phyloP scores from a whole-genome alignment of 1,284 basidiomycete species.

The Fomitopsis pinicola region DNA sequence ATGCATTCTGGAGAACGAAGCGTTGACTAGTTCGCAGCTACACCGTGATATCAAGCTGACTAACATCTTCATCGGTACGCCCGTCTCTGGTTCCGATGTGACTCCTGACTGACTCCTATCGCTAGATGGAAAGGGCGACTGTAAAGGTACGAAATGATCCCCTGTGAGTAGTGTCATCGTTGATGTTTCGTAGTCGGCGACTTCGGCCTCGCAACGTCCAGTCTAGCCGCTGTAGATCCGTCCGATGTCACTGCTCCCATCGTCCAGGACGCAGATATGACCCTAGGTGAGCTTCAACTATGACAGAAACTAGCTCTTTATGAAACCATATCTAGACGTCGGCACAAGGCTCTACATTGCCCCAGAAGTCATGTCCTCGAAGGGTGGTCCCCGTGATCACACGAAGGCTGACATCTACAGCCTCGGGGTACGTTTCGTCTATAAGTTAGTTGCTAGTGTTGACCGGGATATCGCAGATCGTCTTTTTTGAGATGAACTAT shows the following conservation, averaged over 20 bases:
- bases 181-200: conserved; percentile 63
- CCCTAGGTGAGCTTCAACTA: conserved; percentile 48
- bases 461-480: conserved; percentile 50
- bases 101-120: background rate
- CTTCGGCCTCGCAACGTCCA: conserved; percentile 89
- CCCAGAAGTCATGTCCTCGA: conserved; percentile 74
- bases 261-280: conserved; percentile 61
- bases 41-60: conserved; percentile 92
- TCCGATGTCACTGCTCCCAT: conserved; percentile 52
- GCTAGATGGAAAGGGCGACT: conserved; percentile 81
- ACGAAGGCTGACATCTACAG: conserved; percentile 95
- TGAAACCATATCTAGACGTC: conserved; percentile 52
- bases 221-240: conserved; percentile 70
- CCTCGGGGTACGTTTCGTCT: conserved; percentile 59
- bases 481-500: conserved; percentile 98
- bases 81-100: background rate
- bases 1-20: conserved; percentile 7
- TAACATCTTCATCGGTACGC: conserved; percentile 83
- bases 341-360: conserved; percentile 94
- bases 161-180: background rate
- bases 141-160: conserved; percentile 57
- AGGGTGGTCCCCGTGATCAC: conserved; percentile 63
- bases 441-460: background rate
- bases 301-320: background rate
- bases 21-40: conserved; percentile 37